A percentile compares a stretch with the other conserved stretches of the same genome.
These are phyloP conservation scores for Poronia punctata DNA, from an alignment of 495 filamentous ascomycete genomes.

Conservation along the genomic window DNA sequence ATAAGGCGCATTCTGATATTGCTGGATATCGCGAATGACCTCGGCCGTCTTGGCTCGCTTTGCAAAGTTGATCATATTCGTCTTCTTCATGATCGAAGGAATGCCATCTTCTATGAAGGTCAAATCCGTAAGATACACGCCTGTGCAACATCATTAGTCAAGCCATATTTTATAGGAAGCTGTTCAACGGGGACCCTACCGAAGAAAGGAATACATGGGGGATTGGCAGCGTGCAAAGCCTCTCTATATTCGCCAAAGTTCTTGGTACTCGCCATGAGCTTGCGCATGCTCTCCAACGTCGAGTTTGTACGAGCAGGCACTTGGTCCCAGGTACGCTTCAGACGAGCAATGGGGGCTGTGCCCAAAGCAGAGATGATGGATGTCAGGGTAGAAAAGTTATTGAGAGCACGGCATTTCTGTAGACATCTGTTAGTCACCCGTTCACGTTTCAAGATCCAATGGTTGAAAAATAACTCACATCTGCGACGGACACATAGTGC, in stretches of 20 bases:
- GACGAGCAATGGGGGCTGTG: slow-evolving; percentile 87
- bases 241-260: slow-evolving; percentile 98
- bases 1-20: slow-evolving; percentile 95
- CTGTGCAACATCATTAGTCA: slow-evolving; percentile 37
- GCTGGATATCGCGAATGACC: slow-evolving; percentile 95
- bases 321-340: slow-evolving; percentile 90
- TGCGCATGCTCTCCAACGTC: slow-evolving; percentile 82
- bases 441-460: slow-evolving; percentile 4
- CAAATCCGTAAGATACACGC: slow-evolving; percentile 94
- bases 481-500: slow-evolving; percentile 92
- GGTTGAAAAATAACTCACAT: slow-evolving; percentile 51
- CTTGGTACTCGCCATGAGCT: slow-evolving; percentile 94
- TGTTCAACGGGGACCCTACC: slow-evolving; percentile 50
- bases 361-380: slow-evolving; percentile 95
- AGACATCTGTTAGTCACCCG: slow-evolving; percentile 17
- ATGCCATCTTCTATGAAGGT: slow-evolving; percentile 99
- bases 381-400: slow-evolving; percentile 97
- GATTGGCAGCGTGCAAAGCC: slow-evolving; percentile 82
- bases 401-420: slow-evolving; percentile 86
- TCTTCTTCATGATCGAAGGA: slow-evolving; percentile 87
- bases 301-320: slow-evolving; percentile 75
- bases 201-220: slow-evolving; percentile 97
- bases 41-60: slow-evolving; percentile 97
- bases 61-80: slow-evolving; percentile 94
- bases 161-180: slow-evolving; percentile 11